A percentile compares a stretch with the other conserved stretches of the same genome.
These are phyloP conservation scores for Erysiphe neolycopersici DNA, from an alignment of 2,329 filamentous ascomycete species.

Conservation along the genomic window DNA sequence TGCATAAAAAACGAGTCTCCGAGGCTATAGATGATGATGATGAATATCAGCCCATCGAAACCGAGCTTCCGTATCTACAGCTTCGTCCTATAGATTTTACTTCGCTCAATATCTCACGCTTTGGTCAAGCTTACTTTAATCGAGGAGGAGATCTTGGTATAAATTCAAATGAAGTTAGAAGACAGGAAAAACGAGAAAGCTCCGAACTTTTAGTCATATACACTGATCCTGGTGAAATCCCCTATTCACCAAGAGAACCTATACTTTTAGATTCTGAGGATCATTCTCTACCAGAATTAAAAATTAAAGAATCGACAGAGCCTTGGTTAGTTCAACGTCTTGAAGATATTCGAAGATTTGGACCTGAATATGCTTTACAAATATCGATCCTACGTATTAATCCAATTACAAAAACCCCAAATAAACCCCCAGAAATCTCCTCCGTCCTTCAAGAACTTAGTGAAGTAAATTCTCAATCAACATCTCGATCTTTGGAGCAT, in stretches of 20 bases:
- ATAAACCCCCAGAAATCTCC: slow-evolving; percentile 2
- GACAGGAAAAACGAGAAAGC: slow-evolving; percentile 28
- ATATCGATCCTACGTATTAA: background rate
- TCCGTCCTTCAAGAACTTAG: slow-evolving; percentile 5
- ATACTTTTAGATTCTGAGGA: slow-evolving; percentile 2
- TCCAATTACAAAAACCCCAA: background rate
- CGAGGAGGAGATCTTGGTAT: slow-evolving; percentile 25
- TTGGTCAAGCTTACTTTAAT: slow-evolving; percentile 24
- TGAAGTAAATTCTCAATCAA: slow-evolving; percentile 1
- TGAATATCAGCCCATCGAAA: slow-evolving; percentile 8
- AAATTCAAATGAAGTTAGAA: slow-evolving; percentile 26
- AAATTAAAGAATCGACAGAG: slow-evolving; percentile 8
- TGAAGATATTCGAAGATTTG: slow-evolving; percentile 10
- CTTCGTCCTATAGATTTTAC: slow-evolving; percentile 21
- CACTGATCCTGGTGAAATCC: slow-evolving; percentile 13
- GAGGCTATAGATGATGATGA: slow-evolving; percentile 29
- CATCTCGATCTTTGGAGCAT: background rate
- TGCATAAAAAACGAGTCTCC: slow-evolving; percentile 26
- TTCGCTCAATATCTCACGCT: slow-evolving; percentile 11
- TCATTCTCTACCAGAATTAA: slow-evolving; percentile 2
- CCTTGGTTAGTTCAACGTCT: slow-evolving; percentile 11
- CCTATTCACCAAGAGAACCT: slow-evolving; percentile 13
- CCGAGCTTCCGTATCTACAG: slow-evolving; percentile 25
- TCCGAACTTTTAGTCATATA: slow-evolving; percentile 27
- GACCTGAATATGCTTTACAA: slow-evolving; percentile 8